These are phyloP conservation scores for Zygotorulaspora chibaensis DNA, from an alignment of 805 yeast species.

Conservation along the genomic window DNA sequence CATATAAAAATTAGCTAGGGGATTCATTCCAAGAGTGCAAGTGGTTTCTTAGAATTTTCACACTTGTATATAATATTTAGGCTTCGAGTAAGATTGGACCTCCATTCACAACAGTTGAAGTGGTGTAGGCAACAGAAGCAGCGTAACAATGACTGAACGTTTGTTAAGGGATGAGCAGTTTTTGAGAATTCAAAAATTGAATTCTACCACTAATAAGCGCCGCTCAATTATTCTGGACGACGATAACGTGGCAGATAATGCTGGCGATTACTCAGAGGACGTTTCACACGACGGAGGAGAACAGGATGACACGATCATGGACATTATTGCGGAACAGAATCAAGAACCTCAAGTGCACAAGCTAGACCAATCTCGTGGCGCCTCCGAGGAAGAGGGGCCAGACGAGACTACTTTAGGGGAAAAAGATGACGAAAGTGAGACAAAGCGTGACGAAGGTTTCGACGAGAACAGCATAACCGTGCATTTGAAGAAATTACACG, in stretches of 20 bases:
- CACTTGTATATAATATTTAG: not conserved
- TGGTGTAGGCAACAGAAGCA: too few relatives aligned
- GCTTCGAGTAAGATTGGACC: too few relatives aligned
- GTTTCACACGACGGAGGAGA: too few relatives aligned
- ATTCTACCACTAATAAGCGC: constrained; percentile 21
- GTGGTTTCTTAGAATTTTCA: not conserved
- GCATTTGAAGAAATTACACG: constrained; percentile 19
- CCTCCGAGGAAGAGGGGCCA: too few relatives aligned
- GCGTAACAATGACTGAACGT: constrained; percentile 16
- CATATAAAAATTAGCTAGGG: not conserved
- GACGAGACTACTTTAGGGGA: too few relatives aligned
- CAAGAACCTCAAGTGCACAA: not conserved
- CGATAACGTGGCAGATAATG: not conserved
- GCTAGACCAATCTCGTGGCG: not conserved
- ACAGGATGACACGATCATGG: too few relatives aligned
- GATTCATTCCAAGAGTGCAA: not conserved
- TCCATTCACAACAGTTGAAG: too few relatives aligned
- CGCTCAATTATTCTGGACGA: constrained; percentile 13
- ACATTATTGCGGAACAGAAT: not conserved
- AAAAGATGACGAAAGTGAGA: not conserved
- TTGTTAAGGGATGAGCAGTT: constrained; percentile 26
- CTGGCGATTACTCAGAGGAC: not conserved
- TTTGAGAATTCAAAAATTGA: constrained; percentile 23
- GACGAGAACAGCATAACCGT: constrained; percentile 3
- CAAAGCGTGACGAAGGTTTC: not conserved